These are phyloP conservation scores for Chenopodium suecicum DNA, from an alignment of 148 eudicot genomes.

Conservation along the genomic window DNA sequence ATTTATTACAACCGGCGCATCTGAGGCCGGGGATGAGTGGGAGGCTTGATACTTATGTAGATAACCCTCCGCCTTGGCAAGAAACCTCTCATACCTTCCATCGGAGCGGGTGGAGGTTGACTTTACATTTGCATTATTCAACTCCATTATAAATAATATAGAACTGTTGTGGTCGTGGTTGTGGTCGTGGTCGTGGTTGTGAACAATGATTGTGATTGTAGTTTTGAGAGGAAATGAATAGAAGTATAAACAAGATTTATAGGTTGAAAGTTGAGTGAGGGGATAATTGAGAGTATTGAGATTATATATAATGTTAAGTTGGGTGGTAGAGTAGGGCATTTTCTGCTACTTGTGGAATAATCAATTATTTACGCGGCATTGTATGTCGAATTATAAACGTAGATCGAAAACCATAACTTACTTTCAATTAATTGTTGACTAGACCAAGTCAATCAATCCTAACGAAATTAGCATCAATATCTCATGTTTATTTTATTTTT, in stretches of 20 bases:
- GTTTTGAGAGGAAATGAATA: neutral
- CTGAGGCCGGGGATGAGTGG: neutral
- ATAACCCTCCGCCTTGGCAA: slow-evolving; percentile 20
- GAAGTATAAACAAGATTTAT: neutral
- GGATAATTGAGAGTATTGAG: too few relatives aligned
- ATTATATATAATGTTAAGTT: too few relatives aligned
- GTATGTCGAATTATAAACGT: too few relatives aligned
- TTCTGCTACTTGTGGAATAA: too few relatives aligned
- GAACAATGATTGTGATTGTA: neutral
- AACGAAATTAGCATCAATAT: too few relatives aligned
- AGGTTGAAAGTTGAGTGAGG: neutral
- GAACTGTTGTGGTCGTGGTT: neutral
- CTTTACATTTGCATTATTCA: neutral
- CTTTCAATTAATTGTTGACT: too few relatives aligned
- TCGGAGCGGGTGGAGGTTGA: neutral
- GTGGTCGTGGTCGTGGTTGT: neutral
- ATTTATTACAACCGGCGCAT: neutral
- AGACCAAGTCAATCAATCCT: too few relatives aligned
- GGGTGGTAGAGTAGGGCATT: too few relatives aligned
- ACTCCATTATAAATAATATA: neutral
- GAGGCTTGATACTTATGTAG: slow-evolving; percentile 7
- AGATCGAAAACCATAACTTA: too few relatives aligned
- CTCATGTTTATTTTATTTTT: too few relatives aligned
- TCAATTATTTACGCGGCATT: too few relatives aligned
- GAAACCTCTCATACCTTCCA: slow-evolving; percentile 12